Evolutionary conservation across 495 filamentous ascomycete genomes (phyloP).

Genomic region (Penicillium lagena): DNA sequence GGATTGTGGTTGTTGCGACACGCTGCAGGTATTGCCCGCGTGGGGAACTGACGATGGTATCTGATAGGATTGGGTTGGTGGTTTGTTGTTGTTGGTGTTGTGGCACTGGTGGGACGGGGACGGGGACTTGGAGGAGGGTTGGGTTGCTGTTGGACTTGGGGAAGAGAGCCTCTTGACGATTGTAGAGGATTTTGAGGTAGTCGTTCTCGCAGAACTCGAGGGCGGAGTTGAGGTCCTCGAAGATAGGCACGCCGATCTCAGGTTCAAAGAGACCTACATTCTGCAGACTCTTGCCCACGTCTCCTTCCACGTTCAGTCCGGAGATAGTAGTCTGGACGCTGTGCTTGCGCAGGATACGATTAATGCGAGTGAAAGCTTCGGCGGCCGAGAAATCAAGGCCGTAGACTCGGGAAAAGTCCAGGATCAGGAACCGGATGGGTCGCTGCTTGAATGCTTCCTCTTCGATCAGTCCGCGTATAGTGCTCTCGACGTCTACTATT

Average conservation of each 20-base stretch:
- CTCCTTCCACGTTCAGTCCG: slow-evolving; percentile 64
- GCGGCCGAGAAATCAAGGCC: slow-evolving; percentile 94
- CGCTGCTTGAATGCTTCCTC: slow-evolving; percentile 68
- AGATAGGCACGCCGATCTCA: slow-evolving; percentile 64
- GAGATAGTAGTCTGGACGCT: slow-evolving; percentile 75
- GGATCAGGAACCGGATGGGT: slow-evolving; percentile 83
- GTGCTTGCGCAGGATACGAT: slow-evolving; percentile 66
- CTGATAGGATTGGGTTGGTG: slow-evolving; percentile 10
- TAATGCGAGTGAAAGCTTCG: slow-evolving; percentile 89
- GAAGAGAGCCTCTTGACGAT: slow-evolving; percentile 34
- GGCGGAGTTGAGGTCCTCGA: slow-evolving; percentile 85
- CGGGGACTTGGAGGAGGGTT: slow-evolving; percentile 47
- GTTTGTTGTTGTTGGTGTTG: not conserved
- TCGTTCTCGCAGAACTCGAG: slow-evolving; percentile 95
- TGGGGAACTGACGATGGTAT: slow-evolving; percentile 66
- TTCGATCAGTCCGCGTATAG: slow-evolving; percentile 71
- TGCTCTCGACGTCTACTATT: slow-evolving; percentile 87
- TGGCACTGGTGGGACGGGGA: slow-evolving; percentile 12
- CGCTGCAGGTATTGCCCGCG: slow-evolving; percentile 69
- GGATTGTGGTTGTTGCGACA: slow-evolving; percentile 67
- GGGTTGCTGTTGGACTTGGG: slow-evolving; percentile 2
- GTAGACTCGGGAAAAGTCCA: slow-evolving; percentile 84
- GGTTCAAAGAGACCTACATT: slow-evolving; percentile 72
- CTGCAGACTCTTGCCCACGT: slow-evolving; percentile 68
- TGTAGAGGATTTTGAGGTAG: slow-evolving; percentile 80